Percentiles rank a stretch among this genome's conserved stretches.
phyloP scores from a whole-genome alignment of 192 early-diverging fungal species.

The Pilaira anomala region DNA sequence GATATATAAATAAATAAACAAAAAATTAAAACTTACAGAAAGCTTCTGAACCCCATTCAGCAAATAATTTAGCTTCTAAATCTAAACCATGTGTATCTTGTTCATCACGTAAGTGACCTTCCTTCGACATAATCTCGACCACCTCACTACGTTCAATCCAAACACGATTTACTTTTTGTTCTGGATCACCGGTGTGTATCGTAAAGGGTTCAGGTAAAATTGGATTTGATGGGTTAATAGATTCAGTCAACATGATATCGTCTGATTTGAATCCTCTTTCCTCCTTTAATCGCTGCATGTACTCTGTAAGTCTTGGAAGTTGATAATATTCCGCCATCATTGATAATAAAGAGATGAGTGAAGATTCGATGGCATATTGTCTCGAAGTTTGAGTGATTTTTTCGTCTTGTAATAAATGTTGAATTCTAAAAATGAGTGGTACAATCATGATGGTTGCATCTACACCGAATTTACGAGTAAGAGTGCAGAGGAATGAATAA shows the following conservation, averaged over 20 bases:
- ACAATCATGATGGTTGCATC: conserved; percentile 23
- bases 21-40: conserved; percentile 11
- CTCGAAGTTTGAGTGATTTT: conserved; percentile 1
- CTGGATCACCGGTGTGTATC: neutral
- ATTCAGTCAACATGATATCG: neutral
- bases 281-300: conserved; percentile 11
- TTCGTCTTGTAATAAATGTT: conserved; percentile 14
- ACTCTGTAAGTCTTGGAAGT: conserved; percentile 5
- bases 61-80: conserved; percentile 32
- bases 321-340: conserved; percentile 15
- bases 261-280: neutral
- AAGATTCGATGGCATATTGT: conserved; percentile 14
- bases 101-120: conserved; percentile 19
- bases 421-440: conserved; percentile 26
- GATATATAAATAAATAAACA: neutral
- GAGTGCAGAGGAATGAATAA: conserved; percentile 11
- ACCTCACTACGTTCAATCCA: conserved; percentile 23
- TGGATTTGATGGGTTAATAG: neutral
- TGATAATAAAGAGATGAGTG: neutral
- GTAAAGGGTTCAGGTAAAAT: neutral
- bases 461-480: conserved; percentile 21
- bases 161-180: neutral
- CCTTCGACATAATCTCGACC: conserved; percentile 24
- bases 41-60: conserved; percentile 31
- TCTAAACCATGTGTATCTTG: conserved; percentile 33